These are phyloP conservation scores for Exobasidium cylindrosporum DNA, from an alignment of 1,284 basidiomycete species.

Conservation along the genomic window DNA sequence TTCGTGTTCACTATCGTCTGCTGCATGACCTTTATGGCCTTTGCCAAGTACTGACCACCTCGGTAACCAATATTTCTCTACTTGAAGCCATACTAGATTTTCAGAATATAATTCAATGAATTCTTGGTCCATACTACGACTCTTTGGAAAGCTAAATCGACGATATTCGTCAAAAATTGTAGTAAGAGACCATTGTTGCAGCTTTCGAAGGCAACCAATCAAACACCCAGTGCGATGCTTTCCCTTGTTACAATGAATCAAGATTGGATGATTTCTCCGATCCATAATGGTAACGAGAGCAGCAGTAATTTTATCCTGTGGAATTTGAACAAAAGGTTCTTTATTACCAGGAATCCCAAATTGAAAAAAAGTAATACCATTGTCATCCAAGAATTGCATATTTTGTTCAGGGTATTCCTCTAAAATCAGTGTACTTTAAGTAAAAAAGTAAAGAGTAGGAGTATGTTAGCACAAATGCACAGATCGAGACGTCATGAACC, in stretches of 20 bases:
- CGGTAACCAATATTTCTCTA: constrained; percentile 25
- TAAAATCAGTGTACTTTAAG: constrained; percentile 57
- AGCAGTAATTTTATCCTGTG: constrained; percentile 61
- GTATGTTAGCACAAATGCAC: neutral
- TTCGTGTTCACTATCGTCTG: neutral
- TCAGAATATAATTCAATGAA: constrained; percentile 60
- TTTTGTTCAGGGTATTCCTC: constrained; percentile 63
- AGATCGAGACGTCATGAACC: neutral
- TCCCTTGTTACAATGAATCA: constrained; percentile 65
- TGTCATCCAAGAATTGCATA: constrained; percentile 56
- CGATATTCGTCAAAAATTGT: constrained; percentile 63
- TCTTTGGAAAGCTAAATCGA: constrained; percentile 60
- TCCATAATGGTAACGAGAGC: constrained; percentile 62
- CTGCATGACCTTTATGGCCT: neutral
- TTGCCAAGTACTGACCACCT: constrained; percentile 23
- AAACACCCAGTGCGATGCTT: constrained; percentile 64
- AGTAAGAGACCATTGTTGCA: constrained; percentile 61
- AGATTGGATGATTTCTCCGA: constrained; percentile 60
- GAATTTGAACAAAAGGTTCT: constrained; percentile 54
- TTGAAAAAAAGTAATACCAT: constrained; percentile 59
- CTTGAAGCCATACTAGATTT: constrained; percentile 24
- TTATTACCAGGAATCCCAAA: constrained; percentile 64
- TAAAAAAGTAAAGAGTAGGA: neutral
- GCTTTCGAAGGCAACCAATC: constrained; percentile 61
- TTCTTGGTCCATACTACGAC: constrained; percentile 61